Conservation (phyloP, 2,329 filamentous ascomycete species). For the Talaromyces sp. region DNA sequence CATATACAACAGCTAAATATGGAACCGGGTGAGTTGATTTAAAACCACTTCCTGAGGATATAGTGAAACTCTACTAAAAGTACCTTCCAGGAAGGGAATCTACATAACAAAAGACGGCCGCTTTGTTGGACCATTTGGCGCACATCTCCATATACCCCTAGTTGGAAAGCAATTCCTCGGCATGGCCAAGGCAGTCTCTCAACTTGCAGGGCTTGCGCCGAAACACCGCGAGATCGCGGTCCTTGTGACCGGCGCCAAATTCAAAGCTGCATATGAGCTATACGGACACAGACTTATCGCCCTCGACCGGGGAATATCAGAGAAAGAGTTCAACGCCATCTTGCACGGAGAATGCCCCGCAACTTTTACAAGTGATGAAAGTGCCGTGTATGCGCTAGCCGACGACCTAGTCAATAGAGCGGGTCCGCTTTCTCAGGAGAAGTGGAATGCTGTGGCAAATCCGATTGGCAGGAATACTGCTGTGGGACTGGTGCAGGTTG, state of each 20-base stretch:
- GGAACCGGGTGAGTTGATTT: not conserved
- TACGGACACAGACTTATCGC: not conserved
- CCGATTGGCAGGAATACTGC: not conserved
- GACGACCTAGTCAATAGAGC: not conserved
- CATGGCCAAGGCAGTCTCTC: not conserved
- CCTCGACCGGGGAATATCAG: not conserved
- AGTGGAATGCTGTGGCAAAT: not conserved
- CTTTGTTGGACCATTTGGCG: not conserved
- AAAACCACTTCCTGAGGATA: no score
- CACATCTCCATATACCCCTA: not conserved
- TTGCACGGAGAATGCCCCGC: not conserved
- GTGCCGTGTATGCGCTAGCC: not conserved
- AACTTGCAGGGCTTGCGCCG: not conserved
- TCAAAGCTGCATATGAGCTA: not conserved
- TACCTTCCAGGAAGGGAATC: not conserved
- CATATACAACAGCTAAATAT: not conserved
- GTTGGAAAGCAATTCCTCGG: not conserved
- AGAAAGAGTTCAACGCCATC: not conserved
- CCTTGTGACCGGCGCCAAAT: not conserved
- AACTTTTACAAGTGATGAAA: not conserved
- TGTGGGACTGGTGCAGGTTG: not conserved
- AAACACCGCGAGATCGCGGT: not conserved
- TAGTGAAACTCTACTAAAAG: not conserved
- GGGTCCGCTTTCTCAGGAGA: not conserved
- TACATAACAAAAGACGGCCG: not conserved